Base-by-base conservation (phyloP, 106 monocot genomes). In the Dioscorea alata region DNA sequence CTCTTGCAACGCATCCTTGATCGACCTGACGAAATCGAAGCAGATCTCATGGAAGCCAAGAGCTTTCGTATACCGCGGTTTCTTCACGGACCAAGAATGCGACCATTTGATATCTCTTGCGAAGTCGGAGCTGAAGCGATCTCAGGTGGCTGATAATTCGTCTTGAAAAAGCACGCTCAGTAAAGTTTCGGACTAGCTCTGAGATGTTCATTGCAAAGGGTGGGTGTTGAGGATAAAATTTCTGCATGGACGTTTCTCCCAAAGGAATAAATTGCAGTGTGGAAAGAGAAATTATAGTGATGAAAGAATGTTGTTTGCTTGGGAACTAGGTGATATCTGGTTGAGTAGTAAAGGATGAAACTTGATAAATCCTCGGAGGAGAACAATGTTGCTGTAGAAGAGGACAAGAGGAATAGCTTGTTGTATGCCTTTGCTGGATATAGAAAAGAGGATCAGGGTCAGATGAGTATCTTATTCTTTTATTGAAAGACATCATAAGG, bases 191-290 rank as follows among this genome's bases (percentile, higher is more conserved):
- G 81, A 96, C 96, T 13, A 96, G 91, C 71, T 92, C 96, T 4
- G 96, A 91, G 33, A 96, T 83, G 86, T 96, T 96, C 73, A 86
- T 96, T 71, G 32, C 56, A 6, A 96, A 96, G 80, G 91, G 73
- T 50, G 32, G 68, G 70, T 57, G 79, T 92, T 67, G 92, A 92
- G 69, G 85, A 92, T 28, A 92, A 88, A 62, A 88, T 92, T 68
- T 88, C 88, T 20, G 88, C 92, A 28, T 92, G 92, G 92, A 85
- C 92, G 48, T 88, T 92, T 74, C 82, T 92, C 72, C 92, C 92
- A 51, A 85, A 85, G 88, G 92, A 28, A 28, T 28, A 28, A 28
- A 28, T 28, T 28, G 28, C 28, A 28, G 28, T 28, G 28, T 28
- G 28, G 28, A 28, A 28, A 28, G 28, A 28, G 28, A 28, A 28